Base-by-base conservation (phyloP, 305 asterid genomes). In the Fraxinus sp. region DNA sequence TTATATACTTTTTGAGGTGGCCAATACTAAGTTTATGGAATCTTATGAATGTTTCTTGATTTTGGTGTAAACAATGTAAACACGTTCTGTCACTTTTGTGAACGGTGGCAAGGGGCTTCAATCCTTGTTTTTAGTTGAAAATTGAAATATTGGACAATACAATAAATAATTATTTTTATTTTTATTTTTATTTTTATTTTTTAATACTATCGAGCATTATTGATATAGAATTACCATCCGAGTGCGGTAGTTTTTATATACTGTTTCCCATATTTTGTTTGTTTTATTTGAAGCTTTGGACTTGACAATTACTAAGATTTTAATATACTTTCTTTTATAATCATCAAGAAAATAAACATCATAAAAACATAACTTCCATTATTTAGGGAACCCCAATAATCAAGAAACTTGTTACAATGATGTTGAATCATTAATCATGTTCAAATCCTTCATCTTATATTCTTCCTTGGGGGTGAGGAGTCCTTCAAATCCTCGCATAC, bases 401-500 rank as follows among this genome's bases (percentile, higher is more conserved):
- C 5, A 8, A 24, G 5, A 64, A 16, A 55, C 3, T 80, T 78
- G 30, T 79, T 26, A 74, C 77, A 85, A 39, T 80, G 73, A 78
- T 77, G 20, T 59, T 81, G 3, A 57, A n/a, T 57, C 26, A 18
- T 57, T 57, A 4, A 16, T 62, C 11, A 5, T 7, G 24, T 78
- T 62, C 32, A 36, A 16, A 8, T 84, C 16, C 43, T 52, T 76
- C 80, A 36, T 75, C 79, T 24, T 59, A 64, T 24, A 26, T 30
- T 1, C 71, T 57, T 57, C 10, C 11, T 2, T 62, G 75, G 55
- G 43, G 59, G 7, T n/a, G 26, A 75, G 30, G 74, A 78, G 85
- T 82, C 81, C 80, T 84, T 90, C 85, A 90, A 85, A 92, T 22
- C 70, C 86, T 86, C 52, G 91, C 55, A 35, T 78, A 83, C 82